These are phyloP conservation scores for Strigomonas galati DNA, from an alignment of 208 protist species.

Conservation along the genomic window DNA sequence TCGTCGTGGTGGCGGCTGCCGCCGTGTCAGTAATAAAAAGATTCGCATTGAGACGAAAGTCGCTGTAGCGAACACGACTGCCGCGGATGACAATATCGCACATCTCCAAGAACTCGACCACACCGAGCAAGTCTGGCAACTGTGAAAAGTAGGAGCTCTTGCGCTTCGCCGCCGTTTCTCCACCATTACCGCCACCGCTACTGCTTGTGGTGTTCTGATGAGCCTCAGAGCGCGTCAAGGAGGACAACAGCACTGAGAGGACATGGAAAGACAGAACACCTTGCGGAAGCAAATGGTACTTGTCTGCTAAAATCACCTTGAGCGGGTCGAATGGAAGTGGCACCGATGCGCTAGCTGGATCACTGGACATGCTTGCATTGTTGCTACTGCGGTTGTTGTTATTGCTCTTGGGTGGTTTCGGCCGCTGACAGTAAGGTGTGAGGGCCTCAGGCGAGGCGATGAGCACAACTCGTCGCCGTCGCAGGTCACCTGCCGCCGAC, in stretches of 20 bases:
- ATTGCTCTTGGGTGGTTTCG: no score
- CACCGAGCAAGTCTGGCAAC: constrained; percentile 10
- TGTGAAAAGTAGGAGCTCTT: neutral
- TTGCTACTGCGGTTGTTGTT: neutral
- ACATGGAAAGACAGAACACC: neutral
- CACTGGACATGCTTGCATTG: no score
- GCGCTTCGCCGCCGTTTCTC: no score
- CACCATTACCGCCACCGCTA: neutral
- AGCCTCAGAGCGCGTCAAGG: neutral
- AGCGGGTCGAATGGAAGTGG: neutral
- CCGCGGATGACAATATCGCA: constrained; percentile 43
- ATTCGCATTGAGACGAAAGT: neutral
- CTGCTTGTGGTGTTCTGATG: neutral
- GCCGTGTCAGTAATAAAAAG: neutral
- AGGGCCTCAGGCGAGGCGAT: neutral
- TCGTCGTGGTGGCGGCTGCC: no score
- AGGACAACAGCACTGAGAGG: neutral
- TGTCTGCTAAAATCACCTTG: neutral
- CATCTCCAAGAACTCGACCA: constrained; percentile 36
- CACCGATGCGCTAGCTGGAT: neutral
- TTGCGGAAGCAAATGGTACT: constrained; percentile 6
- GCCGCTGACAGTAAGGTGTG: neutral
- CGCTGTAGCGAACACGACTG: constrained; percentile 29
- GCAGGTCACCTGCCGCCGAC: constrained; percentile 12
- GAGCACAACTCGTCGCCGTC: neutral